Percentiles rank a stretch among this genome's conserved stretches.
Conservation (phyloP, 371 early-diverging fungal species). For the Mucor plumbeus region DNA sequence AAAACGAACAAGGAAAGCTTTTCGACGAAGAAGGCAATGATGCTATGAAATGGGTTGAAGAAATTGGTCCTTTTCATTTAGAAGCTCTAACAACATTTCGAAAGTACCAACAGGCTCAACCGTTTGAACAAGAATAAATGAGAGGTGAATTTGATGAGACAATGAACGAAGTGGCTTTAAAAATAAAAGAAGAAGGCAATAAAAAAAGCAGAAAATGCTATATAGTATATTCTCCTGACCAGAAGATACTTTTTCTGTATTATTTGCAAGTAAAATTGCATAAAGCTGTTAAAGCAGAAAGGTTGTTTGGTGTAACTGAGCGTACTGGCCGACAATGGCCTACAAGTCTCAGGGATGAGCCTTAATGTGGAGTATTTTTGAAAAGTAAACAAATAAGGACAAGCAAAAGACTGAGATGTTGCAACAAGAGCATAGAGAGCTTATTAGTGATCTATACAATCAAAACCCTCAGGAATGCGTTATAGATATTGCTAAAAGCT, state of each 20-base stretch:
- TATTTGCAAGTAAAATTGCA: constrained; percentile 17
- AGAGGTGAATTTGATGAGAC: constrained; percentile 17
- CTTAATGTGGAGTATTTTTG: constrained; percentile 15
- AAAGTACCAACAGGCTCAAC: constrained; percentile 21
- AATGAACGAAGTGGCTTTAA: constrained; percentile 12
- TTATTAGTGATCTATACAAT: constrained; percentile 5
- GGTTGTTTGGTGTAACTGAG: constrained; percentile 16
- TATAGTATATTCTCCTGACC: constrained; percentile 16
- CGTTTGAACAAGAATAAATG: constrained; percentile 20
- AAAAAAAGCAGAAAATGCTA: neutral
- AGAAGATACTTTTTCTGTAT: constrained; percentile 14
- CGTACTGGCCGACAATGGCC: constrained; percentile 16
- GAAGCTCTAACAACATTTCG: constrained; percentile 15
- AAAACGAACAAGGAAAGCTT: constrained; percentile 4
- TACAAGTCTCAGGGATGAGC: constrained; percentile 16
- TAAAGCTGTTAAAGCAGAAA: constrained; percentile 15
- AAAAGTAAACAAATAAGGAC: constrained; percentile 5
- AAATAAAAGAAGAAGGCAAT: neutral
- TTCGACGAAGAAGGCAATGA: constrained; percentile 7
- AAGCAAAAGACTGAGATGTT: constrained; percentile 10
- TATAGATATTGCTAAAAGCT: constrained; percentile 16
- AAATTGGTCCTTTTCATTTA: constrained; percentile 15
- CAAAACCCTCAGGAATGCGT: constrained; percentile 11
- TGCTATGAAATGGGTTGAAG: constrained; percentile 13
- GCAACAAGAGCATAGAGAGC: constrained; percentile 19